Evolutionary conservation across 148 eudicot genomes (phyloP).

Genomic region (Dysphania ambrosioides): DNA sequence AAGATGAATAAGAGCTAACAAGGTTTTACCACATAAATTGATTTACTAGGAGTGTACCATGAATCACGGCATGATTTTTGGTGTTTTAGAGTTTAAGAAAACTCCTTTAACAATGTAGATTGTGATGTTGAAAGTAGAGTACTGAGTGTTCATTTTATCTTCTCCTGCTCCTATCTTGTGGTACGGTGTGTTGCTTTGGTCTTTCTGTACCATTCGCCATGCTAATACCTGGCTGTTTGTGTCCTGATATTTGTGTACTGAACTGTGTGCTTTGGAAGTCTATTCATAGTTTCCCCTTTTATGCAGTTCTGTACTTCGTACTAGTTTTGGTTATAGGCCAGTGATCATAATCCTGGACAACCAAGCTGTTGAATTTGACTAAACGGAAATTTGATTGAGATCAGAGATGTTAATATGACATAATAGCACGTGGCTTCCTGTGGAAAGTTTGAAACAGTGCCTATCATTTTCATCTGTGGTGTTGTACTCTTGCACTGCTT

Average conservation of each 20-base stretch:
- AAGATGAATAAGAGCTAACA: neutral
- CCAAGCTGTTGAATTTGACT: neutral
- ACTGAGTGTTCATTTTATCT: neutral
- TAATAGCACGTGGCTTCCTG: conserved; percentile 8
- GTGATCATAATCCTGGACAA: neutral
- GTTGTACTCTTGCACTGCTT: neutral
- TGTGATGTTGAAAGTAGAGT: conserved; percentile 5
- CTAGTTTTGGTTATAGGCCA: too few species aligned
- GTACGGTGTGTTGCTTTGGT: neutral
- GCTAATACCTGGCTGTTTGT: neutral
- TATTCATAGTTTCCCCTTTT: neutral
- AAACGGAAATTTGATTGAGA: neutral
- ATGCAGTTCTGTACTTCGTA: neutral
- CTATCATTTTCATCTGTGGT: conserved; percentile 1
- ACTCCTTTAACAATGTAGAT: conserved; percentile 2
- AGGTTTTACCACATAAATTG: neutral
- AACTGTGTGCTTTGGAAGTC: neutral
- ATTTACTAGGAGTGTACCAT: neutral
- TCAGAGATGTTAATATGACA: neutral
- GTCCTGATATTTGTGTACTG: neutral
- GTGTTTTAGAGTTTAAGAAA: neutral
- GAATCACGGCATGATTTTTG: conserved; percentile 15
- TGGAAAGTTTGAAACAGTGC: neutral
- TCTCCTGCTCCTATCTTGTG: neutral
- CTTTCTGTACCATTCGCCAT: neutral